phyloP scores from a whole-genome alignment of 192 early-diverging fungal species.

The Umbelopsis sp. region DNA sequence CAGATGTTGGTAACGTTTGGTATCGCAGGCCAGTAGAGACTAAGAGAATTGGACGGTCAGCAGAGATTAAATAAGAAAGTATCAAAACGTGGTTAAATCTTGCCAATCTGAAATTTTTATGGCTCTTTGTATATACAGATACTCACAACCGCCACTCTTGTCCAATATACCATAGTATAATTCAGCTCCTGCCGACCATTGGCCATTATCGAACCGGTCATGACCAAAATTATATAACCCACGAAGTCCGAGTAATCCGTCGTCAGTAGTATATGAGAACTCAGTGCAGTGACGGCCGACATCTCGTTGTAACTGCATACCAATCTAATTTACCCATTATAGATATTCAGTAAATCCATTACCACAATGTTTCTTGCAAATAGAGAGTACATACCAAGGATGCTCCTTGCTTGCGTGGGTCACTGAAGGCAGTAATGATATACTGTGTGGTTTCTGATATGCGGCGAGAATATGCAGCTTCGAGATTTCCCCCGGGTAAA shows the following conservation, averaged over 20 bases:
- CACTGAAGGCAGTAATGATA: conserved; percentile 64
- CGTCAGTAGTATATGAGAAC: conserved; percentile 72
- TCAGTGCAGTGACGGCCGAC: conserved; percentile 75
- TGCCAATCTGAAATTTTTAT: no score
- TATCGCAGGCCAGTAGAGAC: conserved; percentile 74
- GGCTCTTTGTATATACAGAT: conserved; percentile 18
- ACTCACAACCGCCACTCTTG: conserved; percentile 85
- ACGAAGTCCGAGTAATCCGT: conserved; percentile 78
- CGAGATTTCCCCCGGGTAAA: conserved; percentile 66
- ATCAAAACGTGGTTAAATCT: background rate
- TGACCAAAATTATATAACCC: conserved; percentile 79
- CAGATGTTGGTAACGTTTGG: conserved; percentile 55
- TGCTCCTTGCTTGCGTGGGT: conserved; percentile 46
- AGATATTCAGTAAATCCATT: background rate
- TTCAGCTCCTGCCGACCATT: conserved; percentile 71
- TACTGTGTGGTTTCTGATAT: conserved; percentile 56
- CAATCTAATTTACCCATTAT: conserved; percentile 42
- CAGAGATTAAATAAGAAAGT: no score
- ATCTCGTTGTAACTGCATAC: conserved; percentile 72
- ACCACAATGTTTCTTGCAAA: background rate
- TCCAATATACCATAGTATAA: conserved; percentile 78
- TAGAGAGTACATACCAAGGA: conserved; percentile 46
- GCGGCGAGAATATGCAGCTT: conserved; percentile 61
- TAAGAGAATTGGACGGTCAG: no score
- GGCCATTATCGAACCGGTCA: conserved; percentile 39